Conservation (phyloP, 1,139 yeast genomes). For the Pichia cactophila region DNA sequence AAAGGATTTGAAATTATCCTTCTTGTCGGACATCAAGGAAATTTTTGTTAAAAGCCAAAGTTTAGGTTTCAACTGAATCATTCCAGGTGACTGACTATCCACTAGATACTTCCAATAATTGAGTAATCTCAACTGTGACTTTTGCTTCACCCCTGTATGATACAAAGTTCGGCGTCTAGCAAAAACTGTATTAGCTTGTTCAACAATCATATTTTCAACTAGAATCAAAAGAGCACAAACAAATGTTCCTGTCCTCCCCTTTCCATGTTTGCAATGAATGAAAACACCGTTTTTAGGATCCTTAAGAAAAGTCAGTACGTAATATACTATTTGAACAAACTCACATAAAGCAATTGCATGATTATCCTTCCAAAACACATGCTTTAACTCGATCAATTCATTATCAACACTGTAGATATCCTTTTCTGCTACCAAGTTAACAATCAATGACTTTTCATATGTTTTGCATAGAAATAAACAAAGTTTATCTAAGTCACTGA, state of each 20-base stretch:
- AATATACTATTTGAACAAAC: constrained; percentile 38
- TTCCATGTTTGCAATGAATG: constrained; percentile 86
- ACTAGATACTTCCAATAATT: constrained; percentile 36
- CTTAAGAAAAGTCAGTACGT: constrained; percentile 34
- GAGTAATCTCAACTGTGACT: constrained; percentile 62
- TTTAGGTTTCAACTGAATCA: background rate
- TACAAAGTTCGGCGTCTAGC: constrained; percentile 38
- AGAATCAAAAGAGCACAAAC: constrained; percentile 64
- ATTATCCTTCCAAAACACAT: constrained; percentile 46
- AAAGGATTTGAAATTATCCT: background rate
- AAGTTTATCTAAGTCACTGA: background rate
- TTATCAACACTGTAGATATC: background rate
- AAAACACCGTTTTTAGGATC: constrained; percentile 45
- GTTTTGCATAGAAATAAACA: background rate
- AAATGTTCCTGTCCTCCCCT: constrained; percentile 81
- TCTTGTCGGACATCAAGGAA: background rate
- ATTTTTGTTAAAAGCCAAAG: background rate
- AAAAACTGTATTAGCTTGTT: constrained; percentile 45
- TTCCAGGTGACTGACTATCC: background rate
- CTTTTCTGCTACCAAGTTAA: constrained; percentile 8
- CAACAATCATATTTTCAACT: constrained; percentile 31
- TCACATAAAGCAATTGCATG: constrained; percentile 59
- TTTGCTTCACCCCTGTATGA: constrained; percentile 65
- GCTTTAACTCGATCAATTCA: background rate
- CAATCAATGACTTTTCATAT: background rate